Percentiles rank a stretch among this genome's conserved stretches.
Conservation (phyloP, 495 filamentous ascomycete genomes). For the Xylaria bambusicola region DNA sequence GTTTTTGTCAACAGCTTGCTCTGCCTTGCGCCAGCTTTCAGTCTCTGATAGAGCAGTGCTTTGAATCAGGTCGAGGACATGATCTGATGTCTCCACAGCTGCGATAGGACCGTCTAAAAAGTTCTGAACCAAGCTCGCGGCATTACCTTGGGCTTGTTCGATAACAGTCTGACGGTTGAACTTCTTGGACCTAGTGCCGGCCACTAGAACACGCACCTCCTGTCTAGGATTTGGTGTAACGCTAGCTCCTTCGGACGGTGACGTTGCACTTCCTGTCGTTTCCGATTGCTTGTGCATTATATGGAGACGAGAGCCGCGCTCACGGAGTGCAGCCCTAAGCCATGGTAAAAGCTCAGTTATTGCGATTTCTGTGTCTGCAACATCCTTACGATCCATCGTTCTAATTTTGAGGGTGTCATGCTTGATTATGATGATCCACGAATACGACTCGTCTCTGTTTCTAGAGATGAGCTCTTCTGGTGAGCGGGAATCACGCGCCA, state of each 20-base stretch:
- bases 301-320: conserved; percentile 61
- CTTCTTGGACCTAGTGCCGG: conserved; percentile 85
- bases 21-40: conserved; percentile 82
- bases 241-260: conserved; percentile 40
- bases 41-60: conserved; percentile 74
- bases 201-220: conserved; percentile 79
- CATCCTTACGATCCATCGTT: conserved; percentile 70
- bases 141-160: conserved; percentile 70
- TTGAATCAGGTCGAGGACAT: conserved; percentile 77
- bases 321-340: conserved; percentile 80
- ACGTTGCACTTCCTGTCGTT: conserved; percentile 41
- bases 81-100: conserved; percentile 86
- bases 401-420: conserved; percentile 79
- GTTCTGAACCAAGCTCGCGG: conserved; percentile 62
- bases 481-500: conserved; percentile 73
- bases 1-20: conserved; percentile 72
- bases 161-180: conserved; percentile 82
- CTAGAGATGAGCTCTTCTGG: conserved; percentile 75
- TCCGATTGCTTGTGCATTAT: conserved; percentile 41
- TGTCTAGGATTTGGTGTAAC: conserved; percentile 53
- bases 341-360: conserved; percentile 74
- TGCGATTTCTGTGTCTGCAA: conserved; percentile 72
- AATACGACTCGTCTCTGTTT: conserved; percentile 72
- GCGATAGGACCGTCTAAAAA: conserved; percentile 76
- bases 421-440: conserved; percentile 85